Percentiles rank a stretch among this genome's conserved stretches.
Evolutionary conservation across 208 protist species (phyloP).

Genomic region (Crithidia thermophila): DNA sequence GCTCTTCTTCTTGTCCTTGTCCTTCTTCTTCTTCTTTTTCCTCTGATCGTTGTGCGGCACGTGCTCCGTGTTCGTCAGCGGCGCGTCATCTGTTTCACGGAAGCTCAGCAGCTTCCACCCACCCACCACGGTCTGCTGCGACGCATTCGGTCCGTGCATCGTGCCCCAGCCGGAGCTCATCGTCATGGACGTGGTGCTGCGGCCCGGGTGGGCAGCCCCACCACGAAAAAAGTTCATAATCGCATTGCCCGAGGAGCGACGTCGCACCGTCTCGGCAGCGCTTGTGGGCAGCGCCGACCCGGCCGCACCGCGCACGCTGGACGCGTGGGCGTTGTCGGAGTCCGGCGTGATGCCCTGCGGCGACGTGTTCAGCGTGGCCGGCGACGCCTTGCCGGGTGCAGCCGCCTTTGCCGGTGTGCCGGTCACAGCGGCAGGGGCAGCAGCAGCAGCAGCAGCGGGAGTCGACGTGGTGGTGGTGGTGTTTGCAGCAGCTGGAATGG

Average conservation of each 20-base stretch:
- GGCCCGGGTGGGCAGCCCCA: neutral
- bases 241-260: neutral
- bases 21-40: constrained; percentile 17
- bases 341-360: constrained; percentile 9
- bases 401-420: neutral
- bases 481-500: too few species aligned
- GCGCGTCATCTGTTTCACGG: constrained; percentile 35
- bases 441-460: neutral
- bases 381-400: too few species aligned
- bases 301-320: neutral
- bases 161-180: constrained; percentile 7
- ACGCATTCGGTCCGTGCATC: neutral
- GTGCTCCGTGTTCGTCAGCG: constrained; percentile 26
- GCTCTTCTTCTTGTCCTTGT: constrained; percentile 23
- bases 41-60: constrained; percentile 19
- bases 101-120: constrained; percentile 42
- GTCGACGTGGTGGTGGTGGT: too few species aligned
- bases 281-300: neutral
- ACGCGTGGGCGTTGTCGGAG: constrained; percentile 3
- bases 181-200: constrained; percentile 9
- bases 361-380: too few species aligned
- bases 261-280: constrained; percentile 5
- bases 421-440: neutral
- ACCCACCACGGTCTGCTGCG: constrained; percentile 22
- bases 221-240: constrained; percentile 9